Base-by-base conservation (phyloP, 164 flowering plant genomes). In the Vitis cinerea region DNA sequence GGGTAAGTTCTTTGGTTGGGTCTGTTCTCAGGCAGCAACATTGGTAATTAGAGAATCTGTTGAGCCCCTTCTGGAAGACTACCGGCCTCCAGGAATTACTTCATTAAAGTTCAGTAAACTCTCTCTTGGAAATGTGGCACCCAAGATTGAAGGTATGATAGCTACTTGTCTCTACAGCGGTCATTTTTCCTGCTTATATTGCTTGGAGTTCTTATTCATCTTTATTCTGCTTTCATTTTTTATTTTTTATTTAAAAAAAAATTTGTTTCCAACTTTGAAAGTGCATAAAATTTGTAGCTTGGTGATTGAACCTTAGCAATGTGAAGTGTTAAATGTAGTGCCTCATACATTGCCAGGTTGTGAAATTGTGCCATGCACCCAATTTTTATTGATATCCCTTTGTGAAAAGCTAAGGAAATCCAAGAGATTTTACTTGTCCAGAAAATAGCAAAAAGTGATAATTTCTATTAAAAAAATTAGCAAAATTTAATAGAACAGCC, bases 21-120 rank as follows among this genome's bases (percentile, higher is more conserved):
- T 50, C 57, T 47, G n/a, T 65, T 77, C 61, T 65, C 86, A 96
- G 99, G 99, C 99, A 64, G 97, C 95, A 71, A 78, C 86, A 10
- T 59, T 88, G 77, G 86, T 96, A 63, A 88, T 96, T 52, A 89
- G 65, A 73, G 98, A 93, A 80, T 87, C 97, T 63, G 99, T 96
- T 82, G 99, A 96, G 71, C 99, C 98, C 9, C 72, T 96, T 9
- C 65, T 96, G 75, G 99, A 96, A 84, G 90, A 93, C 13, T 96
- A 96, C 74, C 86, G 98, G 70, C 97, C 99, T 68, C 78, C 89
- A 11, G 98, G 97, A 70, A 93, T 96, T 59, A 88, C 95, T 68
- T 89, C 98, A 30, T 71, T 93, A 67, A 96, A 93, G 84, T 96
- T 96, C 75, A 89, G 85, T 86, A 96, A 92, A 73, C 80, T 96